Base-by-base conservation (phyloP, 2,329 filamentous ascomycete genomes). In the Curvularia hawaiiensis region DNA sequence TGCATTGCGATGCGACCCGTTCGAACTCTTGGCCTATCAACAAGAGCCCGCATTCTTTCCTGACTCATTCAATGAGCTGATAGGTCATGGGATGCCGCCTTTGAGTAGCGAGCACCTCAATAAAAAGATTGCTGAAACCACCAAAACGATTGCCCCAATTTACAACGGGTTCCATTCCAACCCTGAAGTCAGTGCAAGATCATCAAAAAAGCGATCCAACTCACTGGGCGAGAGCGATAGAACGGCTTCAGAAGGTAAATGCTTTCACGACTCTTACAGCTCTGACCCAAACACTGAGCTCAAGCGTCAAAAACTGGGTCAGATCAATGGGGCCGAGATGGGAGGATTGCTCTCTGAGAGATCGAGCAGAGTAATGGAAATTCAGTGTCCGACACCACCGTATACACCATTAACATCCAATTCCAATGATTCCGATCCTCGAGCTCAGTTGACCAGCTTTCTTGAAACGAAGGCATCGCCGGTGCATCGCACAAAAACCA, bases 181-280 rank as follows among this genome's bases (percentile, higher is more conserved):
- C 16, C 4, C 22, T 14, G 16, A 6, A 18, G 0, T 20, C 9
- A 4, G 28, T 12, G 1, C 12, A 11, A 14, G 22, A 2, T 52
- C 43, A 20, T 18, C 54, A 16, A 60, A 31, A 35, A 66, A 66
- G 40, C 62, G 60, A 10, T 61, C 60, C 9, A 52, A 55, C 10
- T 51, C 58, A 9, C 54, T 20, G 9, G 22, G 28, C 2, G 16
- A 50, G 24, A 6, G 11, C 11, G 28, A 31, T 6, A 3, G 30
- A 20, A 14, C 11, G 11, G 10, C 24, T 16, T 2, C 22, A 16
- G 11, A 24, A 14, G 28, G 7, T n/a, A 31, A 22, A n/a, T 11
- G 14, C 33, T 26, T 33, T 6, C 14, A 45, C 26, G 16, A 47
- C 31, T 18, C 18, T 52, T 16, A n/a, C 1, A 33, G 28, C 4